Evolutionary conservation across 257 asterid species (phyloP).

Genomic region (Petunia axillaris): DNA sequence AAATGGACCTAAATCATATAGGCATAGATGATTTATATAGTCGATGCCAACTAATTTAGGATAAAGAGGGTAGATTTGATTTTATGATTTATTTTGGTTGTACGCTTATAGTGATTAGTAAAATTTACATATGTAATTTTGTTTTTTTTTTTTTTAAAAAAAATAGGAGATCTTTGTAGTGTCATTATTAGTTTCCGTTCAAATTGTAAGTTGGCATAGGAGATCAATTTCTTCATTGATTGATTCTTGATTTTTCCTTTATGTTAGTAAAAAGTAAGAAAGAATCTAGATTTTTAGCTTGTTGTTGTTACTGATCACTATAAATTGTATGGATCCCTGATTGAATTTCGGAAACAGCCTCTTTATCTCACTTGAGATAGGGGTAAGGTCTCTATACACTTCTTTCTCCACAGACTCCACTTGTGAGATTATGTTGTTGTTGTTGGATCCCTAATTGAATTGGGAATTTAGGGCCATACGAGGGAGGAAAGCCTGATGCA

Average conservation of each 20-base stretch:
- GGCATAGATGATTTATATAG: not conserved
- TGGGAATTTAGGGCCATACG: constrained; percentile 58
- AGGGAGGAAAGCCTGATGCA: constrained; percentile 95
- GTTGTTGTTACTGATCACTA: not conserved
- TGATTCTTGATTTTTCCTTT: not conserved
- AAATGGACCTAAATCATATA: not conserved
- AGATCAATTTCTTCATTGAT: too few species aligned
- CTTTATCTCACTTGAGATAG: too few species aligned
- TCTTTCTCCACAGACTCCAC: too few species aligned
- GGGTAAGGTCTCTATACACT: too few species aligned
- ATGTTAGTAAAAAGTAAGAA: not conserved
- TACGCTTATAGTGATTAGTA: too few species aligned
- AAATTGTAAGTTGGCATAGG: too few species aligned
- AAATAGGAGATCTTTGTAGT: too few species aligned
- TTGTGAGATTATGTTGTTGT: too few species aligned
- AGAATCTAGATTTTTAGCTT: not conserved
- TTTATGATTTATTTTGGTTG: too few species aligned
- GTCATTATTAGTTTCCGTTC: too few species aligned
- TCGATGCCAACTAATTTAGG: not conserved
- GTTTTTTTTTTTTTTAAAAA: not conserved
- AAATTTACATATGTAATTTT: not conserved
- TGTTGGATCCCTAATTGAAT: not conserved
- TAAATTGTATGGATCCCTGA: not conserved
- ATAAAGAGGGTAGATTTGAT: not conserved
- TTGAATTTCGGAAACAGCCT: not conserved